Conservation (phyloP, 1,139 yeast species). For the Geotrichum histeridarum region DNA sequence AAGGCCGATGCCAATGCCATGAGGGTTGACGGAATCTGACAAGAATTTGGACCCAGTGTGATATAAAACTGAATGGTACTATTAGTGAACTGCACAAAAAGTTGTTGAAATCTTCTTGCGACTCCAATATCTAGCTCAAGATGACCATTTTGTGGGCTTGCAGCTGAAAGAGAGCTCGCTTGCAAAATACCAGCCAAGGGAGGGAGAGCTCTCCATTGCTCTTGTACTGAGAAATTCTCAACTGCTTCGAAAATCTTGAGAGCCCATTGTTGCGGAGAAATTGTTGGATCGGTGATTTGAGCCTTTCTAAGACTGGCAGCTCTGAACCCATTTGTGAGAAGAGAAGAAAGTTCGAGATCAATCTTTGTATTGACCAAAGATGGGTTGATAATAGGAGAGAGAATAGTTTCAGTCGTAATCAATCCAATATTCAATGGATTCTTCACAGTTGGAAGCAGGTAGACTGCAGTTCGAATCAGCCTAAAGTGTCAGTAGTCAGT, state of each 20-base stretch:
- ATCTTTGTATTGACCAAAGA: constrained; percentile 20
- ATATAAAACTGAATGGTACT: constrained; percentile 7
- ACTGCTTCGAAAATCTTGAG: constrained; percentile 37
- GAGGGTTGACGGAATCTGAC: constrained; percentile 14
- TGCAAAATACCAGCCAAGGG: constrained; percentile 51
- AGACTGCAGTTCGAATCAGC: constrained; percentile 49
- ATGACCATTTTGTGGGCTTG: constrained; percentile 30
- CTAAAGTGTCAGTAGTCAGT: constrained; percentile 4
- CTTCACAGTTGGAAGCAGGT: constrained; percentile 59
- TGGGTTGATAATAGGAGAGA: constrained; percentile 45
- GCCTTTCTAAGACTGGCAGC: constrained; percentile 49
- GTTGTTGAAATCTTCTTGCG: constrained; percentile 18
- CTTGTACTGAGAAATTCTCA: constrained; percentile 16
- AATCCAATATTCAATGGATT: constrained; percentile 52
- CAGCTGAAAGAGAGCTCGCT: constrained; percentile 30
- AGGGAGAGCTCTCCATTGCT: constrained; percentile 54
- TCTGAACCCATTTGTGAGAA: constrained; percentile 38
- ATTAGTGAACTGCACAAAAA: constrained; percentile 21
- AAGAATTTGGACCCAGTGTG: constrained; percentile 4
- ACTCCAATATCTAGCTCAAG: constrained; percentile 6
- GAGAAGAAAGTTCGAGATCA: constrained; percentile 19
- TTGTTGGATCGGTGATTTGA: constrained; percentile 56
- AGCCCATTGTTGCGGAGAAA: constrained; percentile 51
- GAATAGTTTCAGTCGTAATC: constrained; percentile 48
- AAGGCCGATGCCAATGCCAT: constrained; percentile 13